Conservation (phyloP, 1,139 yeast genomes). For the Candida sojae region DNA sequence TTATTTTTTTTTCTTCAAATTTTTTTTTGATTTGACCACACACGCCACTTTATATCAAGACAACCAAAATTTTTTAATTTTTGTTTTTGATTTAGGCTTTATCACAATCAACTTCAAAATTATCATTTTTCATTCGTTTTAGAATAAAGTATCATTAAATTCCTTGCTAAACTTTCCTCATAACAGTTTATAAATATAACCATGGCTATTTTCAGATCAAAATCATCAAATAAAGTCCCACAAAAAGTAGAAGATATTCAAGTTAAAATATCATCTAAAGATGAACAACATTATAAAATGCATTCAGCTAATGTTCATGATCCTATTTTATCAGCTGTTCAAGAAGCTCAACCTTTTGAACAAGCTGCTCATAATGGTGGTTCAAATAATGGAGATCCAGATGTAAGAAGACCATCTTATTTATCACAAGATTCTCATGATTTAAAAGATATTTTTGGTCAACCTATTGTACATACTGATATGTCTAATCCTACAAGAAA, state of each 20-base stretch:
- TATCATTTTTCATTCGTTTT: not conserved
- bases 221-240: slow-evolving; percentile 21
- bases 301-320: slow-evolving; percentile 70
- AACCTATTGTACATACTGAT: slow-evolving; percentile 72
- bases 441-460: slow-evolving; percentile 82
- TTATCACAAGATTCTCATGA: slow-evolving; percentile 44
- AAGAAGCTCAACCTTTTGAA: slow-evolving; percentile 95
- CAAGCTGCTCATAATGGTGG: slow-evolving; percentile 51
- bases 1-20: not conserved
- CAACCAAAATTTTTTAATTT: too few relatives aligned
- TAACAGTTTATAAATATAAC: not conserved
- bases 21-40: too few relatives aligned
- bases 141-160: too few relatives aligned
- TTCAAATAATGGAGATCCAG: slow-evolving; percentile 18
- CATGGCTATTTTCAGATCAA: slow-evolving; percentile 47
- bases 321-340: slow-evolving; percentile 87
- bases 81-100: too few relatives aligned
- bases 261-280: slow-evolving; percentile 37
- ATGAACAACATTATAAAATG: slow-evolving; percentile 44
- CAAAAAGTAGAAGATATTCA: slow-evolving; percentile 21
- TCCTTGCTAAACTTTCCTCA: too few relatives aligned
- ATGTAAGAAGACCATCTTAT: slow-evolving; percentile 40
- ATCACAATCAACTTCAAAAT: too few relatives aligned
- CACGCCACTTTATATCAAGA: too few relatives aligned
- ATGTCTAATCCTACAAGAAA: slow-evolving; percentile 89